Conservation (phyloP, 1,284 basidiomycete genomes). For the Cryptococcus sp. region DNA sequence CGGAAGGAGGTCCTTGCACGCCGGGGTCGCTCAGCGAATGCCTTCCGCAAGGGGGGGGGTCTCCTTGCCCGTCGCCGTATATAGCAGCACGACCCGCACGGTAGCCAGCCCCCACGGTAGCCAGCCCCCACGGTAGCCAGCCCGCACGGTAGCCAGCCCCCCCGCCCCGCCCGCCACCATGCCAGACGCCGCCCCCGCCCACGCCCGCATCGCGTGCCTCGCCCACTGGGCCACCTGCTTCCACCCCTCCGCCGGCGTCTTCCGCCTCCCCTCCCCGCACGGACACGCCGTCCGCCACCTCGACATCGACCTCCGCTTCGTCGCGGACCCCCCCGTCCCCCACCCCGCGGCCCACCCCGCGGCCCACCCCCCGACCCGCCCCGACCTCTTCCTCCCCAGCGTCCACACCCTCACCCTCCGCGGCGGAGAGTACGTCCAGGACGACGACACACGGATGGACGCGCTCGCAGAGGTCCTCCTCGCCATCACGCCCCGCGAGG, state of each 20-base stretch:
- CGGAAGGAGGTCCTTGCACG: slow-evolving; percentile 4
- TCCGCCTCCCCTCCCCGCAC: slow-evolving; percentile 24
- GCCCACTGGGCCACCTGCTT: slow-evolving; percentile 34
- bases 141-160: no score
- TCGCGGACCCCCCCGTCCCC: slow-evolving; percentile 17
- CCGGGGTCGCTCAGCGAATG: no score
- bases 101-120: no score
- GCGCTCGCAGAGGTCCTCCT: slow-evolving; percentile 28
- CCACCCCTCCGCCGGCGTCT: slow-evolving; percentile 30
- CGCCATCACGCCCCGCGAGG: slow-evolving; percentile 33
- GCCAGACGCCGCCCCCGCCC: slow-evolving; percentile 6
- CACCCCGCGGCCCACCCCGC: neutral
- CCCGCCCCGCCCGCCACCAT: neutral
- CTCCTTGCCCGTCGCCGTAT: no score
- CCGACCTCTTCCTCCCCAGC: slow-evolving; percentile 17
- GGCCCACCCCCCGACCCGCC: neutral
- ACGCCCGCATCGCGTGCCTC: slow-evolving; percentile 26
- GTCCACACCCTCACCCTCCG: slow-evolving; percentile 29
- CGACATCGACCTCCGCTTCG: slow-evolving; percentile 42
- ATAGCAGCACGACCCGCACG: no score
- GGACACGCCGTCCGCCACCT: slow-evolving; percentile 34
- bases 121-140: no score
- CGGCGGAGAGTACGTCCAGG: slow-evolving; percentile 36
- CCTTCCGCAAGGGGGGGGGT: no score
- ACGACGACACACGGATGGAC: slow-evolving; percentile 35